A percentile compares a stretch with the other conserved stretches of the same genome.
Evolutionary conservation across 2,329 filamentous ascomycete species (phyloP).

Genomic region (Hymenoscyphus salicellus): DNA sequence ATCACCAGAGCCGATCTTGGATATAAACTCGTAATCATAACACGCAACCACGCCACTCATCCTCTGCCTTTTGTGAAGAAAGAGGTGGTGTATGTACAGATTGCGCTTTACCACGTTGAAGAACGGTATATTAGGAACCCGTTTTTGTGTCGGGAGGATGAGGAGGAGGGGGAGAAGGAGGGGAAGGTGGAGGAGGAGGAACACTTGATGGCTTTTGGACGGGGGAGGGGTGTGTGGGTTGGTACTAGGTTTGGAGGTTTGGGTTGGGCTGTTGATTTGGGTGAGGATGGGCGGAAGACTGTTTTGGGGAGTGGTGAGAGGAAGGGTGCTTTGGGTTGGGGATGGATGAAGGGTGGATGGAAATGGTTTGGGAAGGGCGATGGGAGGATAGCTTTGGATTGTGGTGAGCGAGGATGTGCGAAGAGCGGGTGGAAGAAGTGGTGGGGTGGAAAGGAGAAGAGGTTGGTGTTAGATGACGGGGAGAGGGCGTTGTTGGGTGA

Average conservation of each 20-base stretch:
- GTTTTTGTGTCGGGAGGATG: not conserved
- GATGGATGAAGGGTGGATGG: too few relatives aligned
- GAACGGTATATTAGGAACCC: not conserved
- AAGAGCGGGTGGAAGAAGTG: not conserved
- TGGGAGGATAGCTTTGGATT: not conserved
- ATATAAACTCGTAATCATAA: not conserved
- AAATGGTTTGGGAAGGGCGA: not conserved
- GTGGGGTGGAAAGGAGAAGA: not conserved
- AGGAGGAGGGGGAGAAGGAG: not conserved
- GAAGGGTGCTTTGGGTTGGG: not conserved
- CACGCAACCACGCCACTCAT: not conserved
- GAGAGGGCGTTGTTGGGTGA: not conserved
- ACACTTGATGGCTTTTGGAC: not conserved
- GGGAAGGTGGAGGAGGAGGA: not conserved
- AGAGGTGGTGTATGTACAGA: not conserved
- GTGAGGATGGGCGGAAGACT: not conserved
- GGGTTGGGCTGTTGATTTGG: not conserved
- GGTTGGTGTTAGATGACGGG: not conserved
- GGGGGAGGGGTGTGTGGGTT: not conserved
- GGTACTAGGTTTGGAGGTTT: not conserved
- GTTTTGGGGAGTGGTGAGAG: not conserved
- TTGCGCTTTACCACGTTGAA: not conserved
- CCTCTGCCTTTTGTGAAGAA: not conserved
- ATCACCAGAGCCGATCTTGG: not conserved
- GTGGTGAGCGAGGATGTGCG: not conserved